phyloP scores from a whole-genome alignment of 1,284 basidiomycete genomes.

The Hypsizygus ulmarius region DNA sequence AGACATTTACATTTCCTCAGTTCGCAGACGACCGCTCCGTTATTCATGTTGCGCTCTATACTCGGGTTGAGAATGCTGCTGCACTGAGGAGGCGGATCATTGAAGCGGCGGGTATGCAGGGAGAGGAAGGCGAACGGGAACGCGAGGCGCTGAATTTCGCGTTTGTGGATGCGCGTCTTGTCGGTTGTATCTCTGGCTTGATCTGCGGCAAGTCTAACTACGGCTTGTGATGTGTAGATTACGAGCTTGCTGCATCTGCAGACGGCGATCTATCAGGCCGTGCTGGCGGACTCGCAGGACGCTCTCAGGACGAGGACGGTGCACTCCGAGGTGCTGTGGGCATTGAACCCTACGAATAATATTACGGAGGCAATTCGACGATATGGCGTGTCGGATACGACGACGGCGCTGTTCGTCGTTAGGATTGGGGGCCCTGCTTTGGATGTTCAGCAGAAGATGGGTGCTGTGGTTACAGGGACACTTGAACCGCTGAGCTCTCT shows the following conservation, averaged over 20 bases:
- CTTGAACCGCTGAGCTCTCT: conserved; percentile 48
- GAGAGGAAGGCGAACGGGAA: conserved; percentile 63
- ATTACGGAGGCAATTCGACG: conserved; percentile 84
- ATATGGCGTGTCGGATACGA: conserved; percentile 75
- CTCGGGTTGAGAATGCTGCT: conserved; percentile 61
- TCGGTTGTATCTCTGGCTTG: conserved; percentile 33
- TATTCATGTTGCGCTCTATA: conserved; percentile 69
- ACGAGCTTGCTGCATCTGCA: conserved; percentile 74
- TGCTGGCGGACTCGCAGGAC: conserved; percentile 62
- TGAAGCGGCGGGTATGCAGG: conserved; percentile 57
- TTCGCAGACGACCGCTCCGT: conserved; percentile 41
- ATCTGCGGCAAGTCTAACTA: no score
- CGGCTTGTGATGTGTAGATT: conserved; percentile 47
- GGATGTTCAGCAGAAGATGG: conserved; percentile 50
- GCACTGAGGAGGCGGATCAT: conserved; percentile 66
- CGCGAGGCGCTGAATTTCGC: conserved; percentile 80
- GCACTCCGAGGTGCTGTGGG: conserved; percentile 85
- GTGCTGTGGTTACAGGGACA: conserved; percentile 54
- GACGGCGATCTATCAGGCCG: conserved; percentile 78
- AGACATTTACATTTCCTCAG: conserved; percentile 53
- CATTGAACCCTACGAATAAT: conserved; percentile 83
- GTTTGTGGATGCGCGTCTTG: conserved; percentile 78
- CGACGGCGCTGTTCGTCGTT: conserved; percentile 72
- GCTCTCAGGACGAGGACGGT: conserved; percentile 72
- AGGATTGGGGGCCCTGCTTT: conserved; percentile 47